These are phyloP conservation scores for Kwoniella shivajii DNA, from an alignment of 1,284 basidiomycete species.

Conservation along the genomic window DNA sequence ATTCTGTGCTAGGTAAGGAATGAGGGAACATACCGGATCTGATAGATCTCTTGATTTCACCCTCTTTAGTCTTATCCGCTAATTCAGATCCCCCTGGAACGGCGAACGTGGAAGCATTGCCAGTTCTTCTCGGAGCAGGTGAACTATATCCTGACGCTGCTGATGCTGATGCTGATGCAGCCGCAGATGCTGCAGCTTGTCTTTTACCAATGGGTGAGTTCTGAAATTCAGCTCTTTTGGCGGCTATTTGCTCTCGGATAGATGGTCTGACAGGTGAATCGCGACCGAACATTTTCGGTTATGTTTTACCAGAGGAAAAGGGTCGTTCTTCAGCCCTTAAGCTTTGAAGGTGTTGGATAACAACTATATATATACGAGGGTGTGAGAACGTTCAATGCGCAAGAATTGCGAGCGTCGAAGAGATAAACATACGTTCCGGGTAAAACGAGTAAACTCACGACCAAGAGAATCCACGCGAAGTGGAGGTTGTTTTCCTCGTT, in stretches of 20 bases:
- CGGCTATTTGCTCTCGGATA: constrained; percentile 46
- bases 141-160: constrained; percentile 1
- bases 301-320: too few species aligned
- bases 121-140: constrained; percentile 5
- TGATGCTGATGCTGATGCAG: not conserved
- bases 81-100: constrained; percentile 21
- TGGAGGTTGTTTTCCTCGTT: not conserved
- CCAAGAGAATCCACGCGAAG: not conserved
- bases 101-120: not conserved
- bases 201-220: constrained; percentile 20
- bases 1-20: not conserved
- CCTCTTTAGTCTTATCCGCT: constrained; percentile 37
- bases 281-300: constrained; percentile 5
- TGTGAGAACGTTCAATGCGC: too few species aligned
- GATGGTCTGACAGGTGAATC: constrained; percentile 19
- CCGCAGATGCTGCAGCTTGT: not conserved
- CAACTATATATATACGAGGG: too few species aligned
- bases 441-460: not conserved
- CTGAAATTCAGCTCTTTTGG: constrained; percentile 36
- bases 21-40: constrained; percentile 36
- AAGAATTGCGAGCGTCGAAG: too few species aligned
- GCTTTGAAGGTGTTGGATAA: too few species aligned
- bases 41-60: constrained; percentile 38
- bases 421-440: too few species aligned
- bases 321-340: too few species aligned